A percentile compares a stretch with the other conserved stretches of the same genome.
Conservation (phyloP, 139 green algal genomes). For the Chlorella vulgaris region DNA sequence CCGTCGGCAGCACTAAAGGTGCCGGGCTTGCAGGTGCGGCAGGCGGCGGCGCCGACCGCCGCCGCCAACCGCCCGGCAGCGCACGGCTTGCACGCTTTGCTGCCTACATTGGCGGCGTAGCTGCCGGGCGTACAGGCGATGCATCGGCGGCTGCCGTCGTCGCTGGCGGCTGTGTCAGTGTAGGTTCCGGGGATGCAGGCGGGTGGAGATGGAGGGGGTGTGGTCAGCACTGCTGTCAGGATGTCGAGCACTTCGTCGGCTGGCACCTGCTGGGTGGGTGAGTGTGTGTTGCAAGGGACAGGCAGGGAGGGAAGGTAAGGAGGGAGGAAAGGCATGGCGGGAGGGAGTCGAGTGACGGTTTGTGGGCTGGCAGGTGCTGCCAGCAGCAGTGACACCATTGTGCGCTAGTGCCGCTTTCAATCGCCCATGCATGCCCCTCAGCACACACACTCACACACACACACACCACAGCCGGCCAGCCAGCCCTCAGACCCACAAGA, state of each 20-base stretch:
- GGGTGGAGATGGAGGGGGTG: background rate
- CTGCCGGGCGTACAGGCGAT: slow-evolving; percentile 3
- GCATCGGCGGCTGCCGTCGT: background rate
- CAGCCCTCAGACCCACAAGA: too few relatives aligned
- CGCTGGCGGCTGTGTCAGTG: background rate
- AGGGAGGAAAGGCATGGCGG: too few relatives aligned
- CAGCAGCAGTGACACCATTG: too few relatives aligned
- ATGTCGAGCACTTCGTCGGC: slow-evolving; percentile 40
- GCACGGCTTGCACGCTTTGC: slow-evolving; percentile 10
- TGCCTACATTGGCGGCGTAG: background rate
- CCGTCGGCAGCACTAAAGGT: slow-evolving; percentile 17
- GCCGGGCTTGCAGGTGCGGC: slow-evolving; percentile 40
- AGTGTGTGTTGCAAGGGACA: background rate
- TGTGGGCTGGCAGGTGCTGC: background rate
- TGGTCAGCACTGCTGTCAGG: slow-evolving; percentile 16
- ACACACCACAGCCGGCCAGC: too few relatives aligned
- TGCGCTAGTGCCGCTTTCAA: too few relatives aligned
- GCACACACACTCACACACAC: too few relatives aligned
- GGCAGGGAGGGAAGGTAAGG: background rate
- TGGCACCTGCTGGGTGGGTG: slow-evolving; percentile 25
- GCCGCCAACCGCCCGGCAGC: background rate
- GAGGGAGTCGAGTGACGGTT: background rate
- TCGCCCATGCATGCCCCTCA: too few relatives aligned
- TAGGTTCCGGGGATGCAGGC: slow-evolving; percentile 19
- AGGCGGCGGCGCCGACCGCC: slow-evolving; percentile 15